These are phyloP conservation scores for Trypanosoma avium DNA, from an alignment of 208 protist species.

Conservation along the genomic window DNA sequence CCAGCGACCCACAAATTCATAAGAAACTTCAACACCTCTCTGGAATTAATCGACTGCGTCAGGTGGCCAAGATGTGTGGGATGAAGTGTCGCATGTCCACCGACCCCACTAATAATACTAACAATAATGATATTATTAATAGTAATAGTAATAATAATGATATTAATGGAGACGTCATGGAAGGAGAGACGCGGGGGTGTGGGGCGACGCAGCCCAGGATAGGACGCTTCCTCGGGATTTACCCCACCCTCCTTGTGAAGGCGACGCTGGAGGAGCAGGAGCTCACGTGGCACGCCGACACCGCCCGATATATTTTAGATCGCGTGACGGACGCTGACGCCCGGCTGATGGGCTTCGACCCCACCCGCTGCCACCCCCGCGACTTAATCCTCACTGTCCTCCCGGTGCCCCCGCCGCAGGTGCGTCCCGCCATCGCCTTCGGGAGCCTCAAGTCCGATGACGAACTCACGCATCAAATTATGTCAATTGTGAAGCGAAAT, in stretches of 20 bases:
- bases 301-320: conserved; percentile 69
- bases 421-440: conserved; percentile 96
- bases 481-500: conserved; percentile 97
- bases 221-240: conserved; percentile 66
- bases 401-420: conserved; percentile 97
- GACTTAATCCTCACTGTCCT: conserved; percentile 95
- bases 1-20: conserved; percentile 36
- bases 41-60: conserved; percentile 72
- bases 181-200: conserved; percentile 86
- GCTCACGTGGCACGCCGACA: conserved; percentile 71
- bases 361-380: conserved; percentile 71
- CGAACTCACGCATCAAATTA: conserved; percentile 98
- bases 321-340: conserved; percentile 71
- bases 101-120: too few relatives aligned
- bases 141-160: too few relatives aligned
- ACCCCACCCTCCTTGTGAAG: conserved; percentile 70
- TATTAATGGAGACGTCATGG: too few relatives aligned
- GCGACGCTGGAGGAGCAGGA: conserved; percentile 80
- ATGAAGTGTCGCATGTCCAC: conserved; percentile 70
- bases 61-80: conserved; percentile 68
- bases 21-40: conserved; percentile 56
- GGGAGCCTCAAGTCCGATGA: conserved; percentile 90
- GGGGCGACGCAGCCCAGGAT: conserved; percentile 78
- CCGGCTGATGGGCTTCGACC: conserved; percentile 73
- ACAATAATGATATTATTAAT: too few relatives aligned